These are phyloP conservation scores for Mycotypha africana DNA, from an alignment of 371 early-diverging fungal species.

Conservation along the genomic window DNA sequence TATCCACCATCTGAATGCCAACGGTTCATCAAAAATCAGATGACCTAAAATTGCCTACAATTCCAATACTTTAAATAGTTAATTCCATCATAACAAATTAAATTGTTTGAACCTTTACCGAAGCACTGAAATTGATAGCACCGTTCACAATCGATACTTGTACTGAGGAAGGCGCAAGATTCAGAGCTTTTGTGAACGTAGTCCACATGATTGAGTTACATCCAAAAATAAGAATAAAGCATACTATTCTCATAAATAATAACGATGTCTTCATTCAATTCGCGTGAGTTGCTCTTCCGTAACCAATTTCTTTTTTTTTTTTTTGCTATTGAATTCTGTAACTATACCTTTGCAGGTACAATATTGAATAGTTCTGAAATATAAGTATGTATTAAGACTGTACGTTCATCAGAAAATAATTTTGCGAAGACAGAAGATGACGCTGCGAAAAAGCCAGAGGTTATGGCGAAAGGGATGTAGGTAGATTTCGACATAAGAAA, in stretches of 20 bases:
- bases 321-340: too few relatives aligned
- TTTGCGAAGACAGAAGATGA: slow-evolving; percentile 76
- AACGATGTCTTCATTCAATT: slow-evolving; percentile 23
- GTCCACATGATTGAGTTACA: slow-evolving; percentile 83
- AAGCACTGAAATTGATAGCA: slow-evolving; percentile 65
- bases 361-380: slow-evolving; percentile 1
- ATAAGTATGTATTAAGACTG: slow-evolving; percentile 25
- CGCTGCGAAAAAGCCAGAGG: slow-evolving; percentile 68
- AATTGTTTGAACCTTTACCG: slow-evolving; percentile 33
- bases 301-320: too few relatives aligned
- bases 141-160: slow-evolving; percentile 71
- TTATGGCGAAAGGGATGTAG: slow-evolving; percentile 45
- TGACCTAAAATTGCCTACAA: slow-evolving; percentile 61
- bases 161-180: slow-evolving; percentile 61
- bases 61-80: too few relatives aligned
- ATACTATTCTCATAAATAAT: slow-evolving; percentile 38
- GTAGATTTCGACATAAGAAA: slow-evolving; percentile 6
- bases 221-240: slow-evolving; percentile 53
- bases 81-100: not conserved
- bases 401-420: slow-evolving; percentile 56
- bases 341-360: slow-evolving; percentile 19
- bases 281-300: too few relatives aligned
- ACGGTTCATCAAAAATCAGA: slow-evolving; percentile 60
- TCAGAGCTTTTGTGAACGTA: slow-evolving; percentile 72
- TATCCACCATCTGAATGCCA: slow-evolving; percentile 72